Percentiles rank a stretch among this genome's conserved stretches.
These are phyloP conservation scores for Przewalskia tangutica DNA, from an alignment of 257 asterid genomes.

Conservation along the genomic window DNA sequence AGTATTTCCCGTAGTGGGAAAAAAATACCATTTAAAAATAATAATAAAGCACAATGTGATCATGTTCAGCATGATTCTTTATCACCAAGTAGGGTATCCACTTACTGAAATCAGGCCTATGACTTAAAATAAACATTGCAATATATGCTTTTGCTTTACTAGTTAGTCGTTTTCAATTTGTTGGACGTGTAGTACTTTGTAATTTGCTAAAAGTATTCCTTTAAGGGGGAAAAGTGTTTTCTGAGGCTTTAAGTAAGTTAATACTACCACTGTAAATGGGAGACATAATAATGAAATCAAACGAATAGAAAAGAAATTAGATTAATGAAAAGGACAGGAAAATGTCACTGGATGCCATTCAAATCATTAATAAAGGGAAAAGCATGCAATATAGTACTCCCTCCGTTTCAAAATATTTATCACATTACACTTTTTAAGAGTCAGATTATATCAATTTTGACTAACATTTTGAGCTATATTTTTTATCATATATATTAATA, in stretches of 20 bases:
- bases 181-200: background rate
- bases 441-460: too few species aligned
- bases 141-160: background rate
- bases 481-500: too few species aligned
- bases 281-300: conserved; percentile 1
- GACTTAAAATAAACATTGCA: background rate
- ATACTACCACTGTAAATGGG: background rate
- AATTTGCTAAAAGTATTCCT: background rate
- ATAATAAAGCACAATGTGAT: background rate
- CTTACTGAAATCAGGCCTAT: background rate
- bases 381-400: background rate
- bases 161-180: conserved; percentile 1
- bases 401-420: too few species aligned
- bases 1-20: background rate
- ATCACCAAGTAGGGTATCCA: background rate
- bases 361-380: background rate
- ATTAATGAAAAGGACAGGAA: background rate
- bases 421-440: too few species aligned
- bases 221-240: background rate
- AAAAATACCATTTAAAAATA: background rate
- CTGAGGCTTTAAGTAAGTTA: background rate
- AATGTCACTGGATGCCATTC: conserved; percentile 2
- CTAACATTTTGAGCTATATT: too few species aligned
- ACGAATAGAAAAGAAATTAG: background rate
- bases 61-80: background rate